These are phyloP conservation scores for Phoma sp. DNA, from an alignment of 2,329 filamentous ascomycete species.

Conservation along the genomic window DNA sequence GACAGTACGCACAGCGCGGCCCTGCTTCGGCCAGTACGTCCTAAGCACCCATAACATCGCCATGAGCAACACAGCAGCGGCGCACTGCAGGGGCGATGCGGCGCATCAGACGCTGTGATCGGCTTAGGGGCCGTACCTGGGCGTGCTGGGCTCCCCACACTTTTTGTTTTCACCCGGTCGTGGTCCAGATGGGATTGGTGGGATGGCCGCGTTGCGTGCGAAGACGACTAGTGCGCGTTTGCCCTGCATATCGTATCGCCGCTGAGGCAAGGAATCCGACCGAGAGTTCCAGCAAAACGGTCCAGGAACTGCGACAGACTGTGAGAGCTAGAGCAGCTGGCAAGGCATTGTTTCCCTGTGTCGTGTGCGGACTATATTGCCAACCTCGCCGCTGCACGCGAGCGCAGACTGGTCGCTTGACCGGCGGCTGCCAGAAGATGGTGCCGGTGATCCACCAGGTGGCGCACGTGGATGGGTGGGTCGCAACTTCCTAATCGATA, in stretches of 20 bases:
- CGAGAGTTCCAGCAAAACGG: slow-evolving; percentile 1
- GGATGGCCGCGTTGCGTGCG: slow-evolving; percentile 16
- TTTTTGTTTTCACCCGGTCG: slow-evolving; percentile 3
- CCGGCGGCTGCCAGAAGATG: slow-evolving; percentile 13
- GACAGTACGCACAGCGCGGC: background rate
- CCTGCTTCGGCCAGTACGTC: background rate
- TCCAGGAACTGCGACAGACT: background rate
- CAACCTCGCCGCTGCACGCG: slow-evolving; percentile 20
- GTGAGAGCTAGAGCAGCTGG: background rate
- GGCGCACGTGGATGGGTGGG: slow-evolving; percentile 26
- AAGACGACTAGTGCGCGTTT: slow-evolving; percentile 20
- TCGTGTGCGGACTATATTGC: background rate
- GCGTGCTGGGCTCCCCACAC: slow-evolving; percentile 7
- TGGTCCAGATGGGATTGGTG: slow-evolving; percentile 25
- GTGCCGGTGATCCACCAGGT: slow-evolving; percentile 22
- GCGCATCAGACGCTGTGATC: background rate
- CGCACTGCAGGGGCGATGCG: background rate
- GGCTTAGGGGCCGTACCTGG: slow-evolving; percentile 11
- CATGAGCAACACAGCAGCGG: slow-evolving; percentile 2
- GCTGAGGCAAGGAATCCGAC: slow-evolving; percentile 16
- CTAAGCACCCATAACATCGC: background rate
- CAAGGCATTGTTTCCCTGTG: too few relatives aligned
- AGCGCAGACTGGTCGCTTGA: slow-evolving; percentile 24
- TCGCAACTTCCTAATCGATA: slow-evolving; percentile 6
- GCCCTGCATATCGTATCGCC: slow-evolving; percentile 35